phyloP scores from a whole-genome alignment of 176 grass and related monocot genomes.

The Dactylis glomerata region DNA sequence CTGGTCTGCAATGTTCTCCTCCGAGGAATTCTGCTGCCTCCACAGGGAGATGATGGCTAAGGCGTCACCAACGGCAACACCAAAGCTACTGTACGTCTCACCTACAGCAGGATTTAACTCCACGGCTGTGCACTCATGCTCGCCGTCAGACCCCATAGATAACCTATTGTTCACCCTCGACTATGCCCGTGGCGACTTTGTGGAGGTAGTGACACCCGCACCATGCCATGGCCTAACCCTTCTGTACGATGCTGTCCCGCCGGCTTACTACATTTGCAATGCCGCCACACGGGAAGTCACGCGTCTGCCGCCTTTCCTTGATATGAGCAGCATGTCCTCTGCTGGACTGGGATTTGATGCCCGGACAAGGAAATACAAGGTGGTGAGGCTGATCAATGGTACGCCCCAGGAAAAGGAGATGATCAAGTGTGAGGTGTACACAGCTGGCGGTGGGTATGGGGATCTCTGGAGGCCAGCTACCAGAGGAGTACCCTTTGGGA shows the following conservation, averaged over 20 bases:
- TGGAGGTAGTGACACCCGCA: not conserved
- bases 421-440: not conserved
- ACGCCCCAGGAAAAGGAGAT: not conserved
- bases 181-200: not conserved
- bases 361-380: not conserved
- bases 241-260: not conserved
- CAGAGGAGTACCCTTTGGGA: not conserved
- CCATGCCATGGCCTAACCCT: not conserved
- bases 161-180: not conserved
- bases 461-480: not conserved
- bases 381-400: not conserved
- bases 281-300: not conserved
- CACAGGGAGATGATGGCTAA: not conserved
- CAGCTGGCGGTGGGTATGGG: not conserved
- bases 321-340: fast-evolving
- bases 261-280: not conserved
- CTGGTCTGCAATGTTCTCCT: constrained; percentile 4
- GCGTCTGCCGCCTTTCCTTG: not conserved
- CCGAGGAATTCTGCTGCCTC: not conserved
- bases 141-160: not conserved
- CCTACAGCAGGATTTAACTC: not conserved
- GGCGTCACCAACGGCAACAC: fast-evolving
- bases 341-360: not conserved
- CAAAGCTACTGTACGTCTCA: not conserved
- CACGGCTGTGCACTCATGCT: not conserved